These are phyloP conservation scores for Pseudogymnoascus sp. DNA, from an alignment of 2,329 filamentous ascomycete species.

Conservation along the genomic window DNA sequence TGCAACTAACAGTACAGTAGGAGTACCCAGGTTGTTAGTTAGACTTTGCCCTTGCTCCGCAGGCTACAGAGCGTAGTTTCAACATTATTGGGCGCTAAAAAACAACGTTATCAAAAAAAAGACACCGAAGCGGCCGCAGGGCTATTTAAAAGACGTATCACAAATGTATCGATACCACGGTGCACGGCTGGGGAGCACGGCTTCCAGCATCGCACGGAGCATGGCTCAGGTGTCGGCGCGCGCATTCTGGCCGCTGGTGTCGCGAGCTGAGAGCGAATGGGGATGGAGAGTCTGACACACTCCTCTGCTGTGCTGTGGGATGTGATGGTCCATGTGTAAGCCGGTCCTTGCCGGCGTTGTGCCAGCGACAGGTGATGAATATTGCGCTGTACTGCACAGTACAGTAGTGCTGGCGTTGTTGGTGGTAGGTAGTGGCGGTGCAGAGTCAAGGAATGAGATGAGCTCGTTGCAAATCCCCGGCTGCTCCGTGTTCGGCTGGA, in stretches of 20 bases:
- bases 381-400: neutral
- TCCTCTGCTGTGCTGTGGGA: conserved; percentile 1
- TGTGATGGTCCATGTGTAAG: conserved; percentile 4
- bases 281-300: neutral
- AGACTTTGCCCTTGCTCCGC: neutral
- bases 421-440: neutral
- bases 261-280: neutral
- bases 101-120: conserved; percentile 6
- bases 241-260: neutral
- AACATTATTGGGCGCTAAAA: conserved; percentile 7
- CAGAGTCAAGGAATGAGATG: neutral
- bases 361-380: neutral
- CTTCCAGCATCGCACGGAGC: neutral
- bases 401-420: neutral
- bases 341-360: neutral
- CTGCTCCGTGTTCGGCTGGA: neutral
- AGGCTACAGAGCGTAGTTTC: conserved; percentile 1
- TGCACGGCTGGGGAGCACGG: conserved; percentile 2
- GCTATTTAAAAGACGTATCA: conserved; percentile 8
- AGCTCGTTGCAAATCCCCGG: neutral
- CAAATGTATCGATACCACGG: conserved; percentile 4
- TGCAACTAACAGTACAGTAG: neutral
- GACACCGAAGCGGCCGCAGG: neutral
- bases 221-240: neutral
- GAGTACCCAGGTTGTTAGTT: neutral